Evolutionary conservation across 352 stramenopile genomes (phyloP).

Genomic region (Globisporangium cederbergense): DNA sequence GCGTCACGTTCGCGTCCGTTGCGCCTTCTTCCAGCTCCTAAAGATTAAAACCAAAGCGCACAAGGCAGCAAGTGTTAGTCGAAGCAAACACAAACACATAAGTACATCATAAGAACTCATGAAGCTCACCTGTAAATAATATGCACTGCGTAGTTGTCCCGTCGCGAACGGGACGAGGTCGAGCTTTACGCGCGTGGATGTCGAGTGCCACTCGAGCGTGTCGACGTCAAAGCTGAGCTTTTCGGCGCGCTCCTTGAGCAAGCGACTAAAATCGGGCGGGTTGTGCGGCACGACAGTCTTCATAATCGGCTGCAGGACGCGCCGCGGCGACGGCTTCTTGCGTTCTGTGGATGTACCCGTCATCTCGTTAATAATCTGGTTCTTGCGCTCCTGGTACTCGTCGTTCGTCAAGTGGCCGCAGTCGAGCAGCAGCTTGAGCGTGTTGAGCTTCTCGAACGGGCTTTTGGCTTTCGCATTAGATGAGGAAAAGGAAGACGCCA

Average conservation of each 20-base stretch:
- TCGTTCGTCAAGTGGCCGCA: constrained; percentile 72
- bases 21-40: constrained; percentile 38
- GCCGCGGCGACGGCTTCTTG: constrained; percentile 42
- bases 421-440: constrained; percentile 76
- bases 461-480: constrained; percentile 24
- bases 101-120: too few species aligned
- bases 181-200: constrained; percentile 55
- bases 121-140: constrained; percentile 55
- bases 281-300: constrained; percentile 79
- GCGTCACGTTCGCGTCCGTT: constrained; percentile 19
- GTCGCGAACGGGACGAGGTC: constrained; percentile 79
- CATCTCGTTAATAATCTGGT: constrained; percentile 87
- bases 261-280: constrained; percentile 59
- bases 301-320: constrained; percentile 60
- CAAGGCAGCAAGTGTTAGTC: background rate
- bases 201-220: constrained; percentile 75
- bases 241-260: constrained; percentile 62
- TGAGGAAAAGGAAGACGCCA: background rate
- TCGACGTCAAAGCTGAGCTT: constrained; percentile 85
- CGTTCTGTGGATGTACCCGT: constrained; percentile 72
- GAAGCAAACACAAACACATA: too few species aligned
- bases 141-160: constrained; percentile 76
- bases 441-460: constrained; percentile 85
- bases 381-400: constrained; percentile 83
- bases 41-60: background rate